A percentile compares a stretch with the other conserved stretches of the same genome.
These are phyloP conservation scores for Leucogyrophana mollusca DNA, from an alignment of 768 basidiomycete genomes.

Conservation along the genomic window DNA sequence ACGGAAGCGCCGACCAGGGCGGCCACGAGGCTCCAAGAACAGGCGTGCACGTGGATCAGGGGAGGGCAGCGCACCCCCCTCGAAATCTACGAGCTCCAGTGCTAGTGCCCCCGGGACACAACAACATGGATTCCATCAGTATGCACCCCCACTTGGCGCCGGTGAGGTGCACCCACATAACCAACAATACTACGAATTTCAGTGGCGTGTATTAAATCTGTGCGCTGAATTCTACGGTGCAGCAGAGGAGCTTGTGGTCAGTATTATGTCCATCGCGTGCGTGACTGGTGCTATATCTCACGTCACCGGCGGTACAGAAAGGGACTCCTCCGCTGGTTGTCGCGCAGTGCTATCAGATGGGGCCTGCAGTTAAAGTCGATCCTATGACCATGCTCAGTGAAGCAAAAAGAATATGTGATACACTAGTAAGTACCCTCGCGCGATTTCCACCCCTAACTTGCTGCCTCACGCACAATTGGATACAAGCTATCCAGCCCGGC, in stretches of 20 bases:
- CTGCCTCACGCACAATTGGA: constrained; percentile 11
- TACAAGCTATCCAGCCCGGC: constrained; percentile 73
- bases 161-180: constrained; percentile 60
- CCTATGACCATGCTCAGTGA: constrained; percentile 72
- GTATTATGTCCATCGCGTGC: constrained; percentile 27
- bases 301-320: constrained; percentile 35
- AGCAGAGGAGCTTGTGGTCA: constrained; percentile 79
- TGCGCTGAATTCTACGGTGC: constrained; percentile 87
- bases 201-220: constrained; percentile 79
- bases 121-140: constrained; percentile 45
- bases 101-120: constrained; percentile 28
- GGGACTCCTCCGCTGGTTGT: constrained; percentile 67
- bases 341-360: constrained; percentile 79
- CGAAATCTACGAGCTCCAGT: constrained; percentile 15
- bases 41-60: constrained; percentile 45
- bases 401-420: constrained; percentile 77
- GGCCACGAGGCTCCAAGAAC: constrained; percentile 80
- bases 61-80: constrained; percentile 6
- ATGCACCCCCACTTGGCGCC: constrained; percentile 38
- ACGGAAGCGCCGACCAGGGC: constrained; percentile 72
- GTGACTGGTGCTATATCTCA: background rate
- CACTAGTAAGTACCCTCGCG: constrained; percentile 51
- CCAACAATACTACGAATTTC: constrained; percentile 82
- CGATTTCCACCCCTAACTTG: background rate
- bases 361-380: constrained; percentile 66